Evolutionary conservation across 1,284 basidiomycete genomes (phyloP), one percentile per base, ranked within the genome.

Genomic region (Melampsora americana): DNA sequence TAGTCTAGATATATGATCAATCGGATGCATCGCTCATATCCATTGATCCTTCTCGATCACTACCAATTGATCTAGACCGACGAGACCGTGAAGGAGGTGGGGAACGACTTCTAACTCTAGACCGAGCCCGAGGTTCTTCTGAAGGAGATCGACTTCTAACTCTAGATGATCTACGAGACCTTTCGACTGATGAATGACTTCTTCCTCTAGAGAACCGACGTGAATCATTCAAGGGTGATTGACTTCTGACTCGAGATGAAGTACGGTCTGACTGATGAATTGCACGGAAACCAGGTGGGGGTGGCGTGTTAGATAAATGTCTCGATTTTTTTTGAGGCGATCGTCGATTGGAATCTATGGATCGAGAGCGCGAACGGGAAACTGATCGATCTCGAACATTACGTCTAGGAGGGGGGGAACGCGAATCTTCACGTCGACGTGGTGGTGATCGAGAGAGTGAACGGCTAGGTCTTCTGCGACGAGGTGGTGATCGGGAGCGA

Each of bases 11-110:
- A 9, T 11, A 42, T 42, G 39, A 42, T 56, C 53, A 56, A 56
- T 56, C 53, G 7, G 53, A 56, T n/a, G 53, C 53, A 56, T 56
- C 53, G n/a, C 53, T 56, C 53, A 56, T 56, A 56, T 56, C 53
- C 53, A 56, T 56, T 18, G 53, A 56, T n/a, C 53, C 53, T 7
- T 28, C 28, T 23, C n/a, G 53, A 56, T 56, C 53, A 56, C 53
- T 56, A 5, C 12, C 53, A 56, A n/a, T 56, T 9, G 39, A 42
- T 42, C 12, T 42, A 42, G 39, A 42, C 11, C 39, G 39, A 42
- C 39, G 53, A n/a, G 53, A 56, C 53, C 28, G 5, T n/a, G 18
- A 28, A 23, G n/a, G 53, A 28, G 12, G 4, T 12, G 39, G 11
- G 12, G 39, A 12, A 56, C 53, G 53, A 56, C 28, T n/a, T 7